Base-by-base conservation (phyloP, 148 eudicot species). In the Cornus kousa region DNA sequence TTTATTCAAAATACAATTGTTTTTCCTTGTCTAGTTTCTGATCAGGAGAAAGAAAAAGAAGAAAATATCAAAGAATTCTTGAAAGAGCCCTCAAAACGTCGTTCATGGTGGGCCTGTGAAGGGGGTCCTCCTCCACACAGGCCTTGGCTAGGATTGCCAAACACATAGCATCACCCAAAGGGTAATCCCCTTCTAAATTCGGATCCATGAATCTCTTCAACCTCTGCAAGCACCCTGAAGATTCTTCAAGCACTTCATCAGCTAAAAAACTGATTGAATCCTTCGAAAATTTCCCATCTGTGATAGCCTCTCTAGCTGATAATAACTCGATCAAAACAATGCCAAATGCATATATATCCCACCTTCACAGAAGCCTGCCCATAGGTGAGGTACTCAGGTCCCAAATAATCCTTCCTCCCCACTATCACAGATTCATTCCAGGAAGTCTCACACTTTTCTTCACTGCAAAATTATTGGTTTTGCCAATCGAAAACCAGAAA, bases 301-400 rank as follows among this genome's bases (percentile, higher is more conserved):
- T 70, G 16, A 14, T 71, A 22, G 70, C 82, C 67, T 75, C 77
- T 53, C 55, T 75, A 35, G 74, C 85, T 1, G 79, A 75, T 76
- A 83, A 76, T 3, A 83, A 33, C 76, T 83, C 82, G 0, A 83
- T 60, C 65, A 83, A 72, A 55, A 83, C 79, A 16, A 83, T 66
- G 16, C 85, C 85, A 79, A 74, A 83, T 24, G 82, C 85, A 50
- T 83, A 83, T 16, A 83, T 81, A 74, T 83, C 85, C 85, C 2
- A 79, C 55, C 40, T 81, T 81, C 2, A 62, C 55, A 0, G 83
- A 81, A 72, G 72, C 80, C 28, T 77, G 76, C 73, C 83, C 80
- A 19, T 37, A 53, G 23, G 48, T 16, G 7, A 72, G 14, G 24
- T 78, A 74, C 13, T 82, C 81, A 24, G 84, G 81, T 3, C 77